Evolutionary conservation across 805 yeast genomes (phyloP).

Genomic region (Kluyveromyces dobzhanskii): DNA sequence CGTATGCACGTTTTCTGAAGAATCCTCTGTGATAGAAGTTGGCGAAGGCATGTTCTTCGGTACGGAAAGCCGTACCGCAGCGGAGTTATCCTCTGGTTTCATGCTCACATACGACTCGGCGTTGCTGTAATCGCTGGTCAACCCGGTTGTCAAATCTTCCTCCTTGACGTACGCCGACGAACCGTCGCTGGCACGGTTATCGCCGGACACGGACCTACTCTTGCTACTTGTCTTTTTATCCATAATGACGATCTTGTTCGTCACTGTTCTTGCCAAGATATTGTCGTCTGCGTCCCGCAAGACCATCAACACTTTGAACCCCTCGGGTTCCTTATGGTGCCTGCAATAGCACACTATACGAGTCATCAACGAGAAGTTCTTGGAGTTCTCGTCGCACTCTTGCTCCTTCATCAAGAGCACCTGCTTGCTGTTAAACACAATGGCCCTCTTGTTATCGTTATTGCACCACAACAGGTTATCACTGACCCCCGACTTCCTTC

Average conservation of each 20-base stretch:
- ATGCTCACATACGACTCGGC: conserved; percentile 2
- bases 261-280: conserved; percentile 62
- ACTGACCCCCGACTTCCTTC: conserved; percentile 75
- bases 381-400: conserved; percentile 20
- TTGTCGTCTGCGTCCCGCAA: conserved; percentile 52
- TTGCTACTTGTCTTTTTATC: conserved; percentile 70
- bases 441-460: conserved; percentile 65
- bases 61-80: conserved; percentile 4
- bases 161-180: background rate
- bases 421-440: conserved; percentile 88
- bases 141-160: conserved; percentile 6
- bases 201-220: background rate
- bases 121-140: conserved; percentile 9
- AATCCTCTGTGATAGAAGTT: conserved; percentile 52
- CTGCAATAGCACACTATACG: conserved; percentile 94
- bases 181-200: background rate
- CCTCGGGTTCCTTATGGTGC: conserved; percentile 84
- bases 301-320: conserved; percentile 67
- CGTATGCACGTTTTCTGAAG: conserved; percentile 38
- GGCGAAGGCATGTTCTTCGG: conserved; percentile 43
- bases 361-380: conserved; percentile 44
- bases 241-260: conserved; percentile 81
- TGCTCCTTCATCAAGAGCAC: conserved; percentile 42
- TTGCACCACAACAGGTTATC: conserved; percentile 76
- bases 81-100: conserved; percentile 1